Percentiles rank a stretch among this genome's conserved stretches.
These are phyloP conservation scores for Rhodotorula sp. DNA, from an alignment of 1,284 basidiomycete genomes.

Conservation along the genomic window DNA sequence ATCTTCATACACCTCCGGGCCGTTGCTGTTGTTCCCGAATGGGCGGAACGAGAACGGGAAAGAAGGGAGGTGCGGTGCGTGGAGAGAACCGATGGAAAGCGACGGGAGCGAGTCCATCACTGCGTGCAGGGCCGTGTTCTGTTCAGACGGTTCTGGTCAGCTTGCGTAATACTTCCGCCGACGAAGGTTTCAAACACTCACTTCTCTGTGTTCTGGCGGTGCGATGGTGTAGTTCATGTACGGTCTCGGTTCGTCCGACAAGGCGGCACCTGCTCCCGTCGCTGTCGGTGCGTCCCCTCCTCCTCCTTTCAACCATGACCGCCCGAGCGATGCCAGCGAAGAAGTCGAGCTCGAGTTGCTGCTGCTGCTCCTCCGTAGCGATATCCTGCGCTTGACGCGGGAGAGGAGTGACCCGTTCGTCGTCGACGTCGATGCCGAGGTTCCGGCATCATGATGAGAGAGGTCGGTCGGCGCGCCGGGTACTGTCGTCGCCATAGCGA, in stretches of 20 bases:
- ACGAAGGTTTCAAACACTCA: background rate
- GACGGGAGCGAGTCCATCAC: conserved; percentile 22
- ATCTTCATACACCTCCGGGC: too few relatives aligned
- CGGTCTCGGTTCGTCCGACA: conserved; percentile 9
- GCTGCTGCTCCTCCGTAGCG: background rate
- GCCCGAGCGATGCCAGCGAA: background rate
- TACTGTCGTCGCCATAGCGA: background rate
- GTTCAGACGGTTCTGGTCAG: background rate
- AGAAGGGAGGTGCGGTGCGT: conserved; percentile 6
- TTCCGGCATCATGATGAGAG: background rate
- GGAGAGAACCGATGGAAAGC: conserved; percentile 11
- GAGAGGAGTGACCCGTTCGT: background rate
- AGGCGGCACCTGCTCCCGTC: background rate
- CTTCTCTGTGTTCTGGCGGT: conserved; percentile 20
- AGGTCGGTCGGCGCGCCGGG: background rate
- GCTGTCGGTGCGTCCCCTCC: background rate
- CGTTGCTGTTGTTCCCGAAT: background rate
- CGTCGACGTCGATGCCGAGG: background rate
- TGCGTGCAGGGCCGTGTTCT: conserved; percentile 31
- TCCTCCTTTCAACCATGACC: background rate
- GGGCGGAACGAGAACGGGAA: background rate
- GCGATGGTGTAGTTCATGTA: conserved; percentile 21
- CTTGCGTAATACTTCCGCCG: background rate
- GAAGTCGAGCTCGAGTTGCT: background rate
- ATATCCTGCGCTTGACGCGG: conserved; percentile 10